Conservation (phyloP, 306 rosid genomes). For the Glycyrrhiza uralensis region DNA sequence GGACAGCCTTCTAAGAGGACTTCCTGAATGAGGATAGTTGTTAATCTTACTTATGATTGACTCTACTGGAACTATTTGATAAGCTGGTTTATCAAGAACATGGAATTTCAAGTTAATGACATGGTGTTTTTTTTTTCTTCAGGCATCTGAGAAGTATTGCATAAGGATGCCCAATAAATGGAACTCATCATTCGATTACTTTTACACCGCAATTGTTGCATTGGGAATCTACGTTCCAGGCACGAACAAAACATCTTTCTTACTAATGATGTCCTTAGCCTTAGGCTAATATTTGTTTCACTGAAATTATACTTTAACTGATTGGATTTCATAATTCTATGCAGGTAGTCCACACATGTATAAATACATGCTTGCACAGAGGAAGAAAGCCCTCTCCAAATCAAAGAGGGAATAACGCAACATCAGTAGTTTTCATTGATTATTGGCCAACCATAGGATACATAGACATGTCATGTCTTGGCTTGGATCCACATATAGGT, state of each 20-base stretch:
- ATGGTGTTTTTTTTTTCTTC: slow-evolving; percentile 27
- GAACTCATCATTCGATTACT: slow-evolving; percentile 75
- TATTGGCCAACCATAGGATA: slow-evolving; percentile 8
- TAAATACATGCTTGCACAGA: slow-evolving; percentile 67
- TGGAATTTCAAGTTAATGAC: slow-evolving; percentile 20
- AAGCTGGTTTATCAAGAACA: neutral
- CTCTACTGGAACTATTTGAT: slow-evolving; percentile 13
- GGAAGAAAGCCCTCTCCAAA: slow-evolving; percentile 71
- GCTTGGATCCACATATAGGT: neutral
- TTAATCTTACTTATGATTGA: neutral
- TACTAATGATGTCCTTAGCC: neutral
- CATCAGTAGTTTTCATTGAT: neutral
- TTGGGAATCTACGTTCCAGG: slow-evolving; percentile 73
- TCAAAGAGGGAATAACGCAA: slow-evolving; percentile 46
- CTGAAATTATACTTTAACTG: neutral
- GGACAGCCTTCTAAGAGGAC: too few species aligned
- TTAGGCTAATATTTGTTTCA: neutral
- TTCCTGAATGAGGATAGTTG: slow-evolving; percentile 12
- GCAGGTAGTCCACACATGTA: slow-evolving; percentile 87
- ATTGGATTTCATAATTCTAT: slow-evolving; percentile 19
- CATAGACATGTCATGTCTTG: neutral
- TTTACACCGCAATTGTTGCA: slow-evolving; percentile 38
- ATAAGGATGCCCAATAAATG: slow-evolving; percentile 83
- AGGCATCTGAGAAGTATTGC: slow-evolving; percentile 73
- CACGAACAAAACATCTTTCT: slow-evolving; percentile 28